phyloP scores from a whole-genome alignment of 352 stramenopile genomes.

The Phytophthora parvispora region DNA sequence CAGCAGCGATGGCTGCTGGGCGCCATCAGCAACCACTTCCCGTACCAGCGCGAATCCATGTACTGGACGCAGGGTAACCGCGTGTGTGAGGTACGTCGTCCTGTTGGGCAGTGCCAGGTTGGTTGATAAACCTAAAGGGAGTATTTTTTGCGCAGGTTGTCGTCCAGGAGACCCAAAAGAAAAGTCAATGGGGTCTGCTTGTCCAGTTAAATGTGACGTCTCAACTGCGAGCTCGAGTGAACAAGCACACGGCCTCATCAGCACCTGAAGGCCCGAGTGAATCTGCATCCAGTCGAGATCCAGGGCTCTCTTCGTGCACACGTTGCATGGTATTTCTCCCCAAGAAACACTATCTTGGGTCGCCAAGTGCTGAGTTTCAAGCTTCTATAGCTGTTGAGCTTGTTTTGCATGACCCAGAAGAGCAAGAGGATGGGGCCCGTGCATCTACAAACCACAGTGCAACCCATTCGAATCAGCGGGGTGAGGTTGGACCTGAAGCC shows the following conservation, averaged over 20 bases:
- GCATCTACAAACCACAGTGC: not conserved
- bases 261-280: not conserved
- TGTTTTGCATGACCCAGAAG: not conserved
- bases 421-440: not conserved
- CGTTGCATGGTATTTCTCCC: slow-evolving; percentile 40
- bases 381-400: slow-evolving; percentile 15
- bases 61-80: slow-evolving; percentile 45
- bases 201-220: slow-evolving; percentile 26
- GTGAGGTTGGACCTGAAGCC: not conserved
- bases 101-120: too few species aligned
- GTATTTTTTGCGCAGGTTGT: slow-evolving; percentile 27
- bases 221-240: slow-evolving; percentile 1
- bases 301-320: slow-evolving; percentile 5
- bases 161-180: slow-evolving; percentile 28
- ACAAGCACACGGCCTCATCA: not conserved
- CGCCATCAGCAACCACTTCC: slow-evolving; percentile 29
- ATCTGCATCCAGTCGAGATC: not conserved
- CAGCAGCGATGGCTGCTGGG: slow-evolving; percentile 28
- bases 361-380: not conserved
- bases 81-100: slow-evolving; percentile 40
- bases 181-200: slow-evolving; percentile 49
- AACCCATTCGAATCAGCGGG: not conserved
- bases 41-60: slow-evolving; percentile 8
- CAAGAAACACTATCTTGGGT: slow-evolving; percentile 40
- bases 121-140: not conserved